Evolutionary conservation across 2,329 filamentous ascomycete species (phyloP).

Genomic region (Cadophora luteo-olivacea): DNA sequence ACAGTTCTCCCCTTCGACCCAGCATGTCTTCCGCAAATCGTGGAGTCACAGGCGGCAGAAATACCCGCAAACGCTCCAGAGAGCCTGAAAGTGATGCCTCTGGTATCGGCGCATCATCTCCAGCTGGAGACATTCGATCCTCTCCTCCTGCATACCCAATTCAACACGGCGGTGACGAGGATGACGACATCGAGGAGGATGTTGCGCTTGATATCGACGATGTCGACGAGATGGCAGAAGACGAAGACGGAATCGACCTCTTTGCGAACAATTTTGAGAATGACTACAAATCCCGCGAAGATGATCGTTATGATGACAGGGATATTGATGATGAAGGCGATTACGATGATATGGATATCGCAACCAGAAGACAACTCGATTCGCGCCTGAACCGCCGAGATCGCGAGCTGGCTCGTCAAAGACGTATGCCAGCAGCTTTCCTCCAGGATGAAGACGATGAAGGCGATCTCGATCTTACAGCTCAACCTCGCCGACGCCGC

Average conservation of each 20-base stretch:
- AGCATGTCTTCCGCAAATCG: slow-evolving; percentile 86
- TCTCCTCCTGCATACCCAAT: slow-evolving; percentile 68
- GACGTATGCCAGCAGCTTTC: slow-evolving; percentile 75
- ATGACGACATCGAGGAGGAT: slow-evolving; percentile 75
- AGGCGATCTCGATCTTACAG: slow-evolving; percentile 81
- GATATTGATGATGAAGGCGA: slow-evolving; percentile 82
- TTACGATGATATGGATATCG: slow-evolving; percentile 72
- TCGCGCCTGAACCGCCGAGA: slow-evolving; percentile 77
- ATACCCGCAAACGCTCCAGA: slow-evolving; percentile 67
- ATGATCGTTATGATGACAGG: slow-evolving; percentile 72
- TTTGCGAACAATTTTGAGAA: slow-evolving; percentile 77
- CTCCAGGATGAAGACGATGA: slow-evolving; percentile 81
- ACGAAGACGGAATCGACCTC: slow-evolving; percentile 80
- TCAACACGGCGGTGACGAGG: slow-evolving; percentile 70
- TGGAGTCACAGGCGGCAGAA: slow-evolving; percentile 58
- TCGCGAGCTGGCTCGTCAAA: slow-evolving; percentile 70
- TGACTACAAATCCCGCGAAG: slow-evolving; percentile 72
- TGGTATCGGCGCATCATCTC: slow-evolving; percentile 60
- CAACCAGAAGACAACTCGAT: slow-evolving; percentile 72
- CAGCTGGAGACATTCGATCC: slow-evolving; percentile 61
- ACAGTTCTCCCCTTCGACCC: slow-evolving; percentile 81
- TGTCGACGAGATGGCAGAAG: slow-evolving; percentile 81
- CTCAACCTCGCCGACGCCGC: slow-evolving; percentile 82
- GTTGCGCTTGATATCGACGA: slow-evolving; percentile 77
- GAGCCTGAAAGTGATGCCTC: slow-evolving; percentile 69